A percentile compares a stretch with the other conserved stretches of the same genome.
Evolutionary conservation across 495 filamentous ascomycete genomes (phyloP).

Genomic region (Acidiella bohemica): DNA sequence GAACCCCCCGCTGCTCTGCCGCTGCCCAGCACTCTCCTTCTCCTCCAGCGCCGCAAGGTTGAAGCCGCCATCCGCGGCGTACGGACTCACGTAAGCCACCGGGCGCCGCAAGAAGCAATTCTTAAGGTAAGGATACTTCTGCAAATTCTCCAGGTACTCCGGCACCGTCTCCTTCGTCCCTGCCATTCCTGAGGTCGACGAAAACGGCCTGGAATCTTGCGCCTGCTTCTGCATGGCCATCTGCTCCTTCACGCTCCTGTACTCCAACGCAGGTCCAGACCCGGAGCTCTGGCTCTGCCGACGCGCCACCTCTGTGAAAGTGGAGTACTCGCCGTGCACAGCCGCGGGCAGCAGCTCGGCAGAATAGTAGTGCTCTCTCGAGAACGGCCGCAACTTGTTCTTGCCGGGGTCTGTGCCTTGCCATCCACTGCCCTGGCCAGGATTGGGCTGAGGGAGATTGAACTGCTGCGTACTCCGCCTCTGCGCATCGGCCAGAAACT

Average conservation of each 20-base stretch:
- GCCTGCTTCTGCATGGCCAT: slow-evolving; percentile 12
- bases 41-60: too few relatives aligned
- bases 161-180: too few relatives aligned
- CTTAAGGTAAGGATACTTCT: slow-evolving; percentile 29
- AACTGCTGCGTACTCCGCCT: slow-evolving; percentile 9
- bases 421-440: slow-evolving; percentile 1
- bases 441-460: slow-evolving; percentile 5
- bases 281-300: slow-evolving; percentile 5
- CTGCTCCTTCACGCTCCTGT: slow-evolving; percentile 11
- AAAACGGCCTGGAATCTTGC: slow-evolving; percentile 11
- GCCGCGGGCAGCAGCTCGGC: slow-evolving; percentile 15
- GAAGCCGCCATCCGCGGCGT: slow-evolving; percentile 23
- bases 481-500: slow-evolving; percentile 9
- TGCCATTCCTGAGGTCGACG: too few relatives aligned
- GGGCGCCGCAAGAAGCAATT: slow-evolving; percentile 26
- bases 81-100: slow-evolving; percentile 28
- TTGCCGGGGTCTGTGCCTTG: slow-evolving; percentile 3
- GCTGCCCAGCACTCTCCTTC: too few relatives aligned
- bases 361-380: slow-evolving; percentile 18
- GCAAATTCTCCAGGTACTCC: slow-evolving; percentile 24
- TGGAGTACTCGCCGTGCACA: slow-evolving; percentile 14
- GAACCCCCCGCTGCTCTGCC: too few relatives aligned
- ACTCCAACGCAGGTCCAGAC: slow-evolving; percentile 1
- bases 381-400: slow-evolving; percentile 11
- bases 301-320: slow-evolving; percentile 9